Base-by-base conservation (phyloP, 768 basidiomycete genomes). In the Tylopilus vinaceipallidus region DNA sequence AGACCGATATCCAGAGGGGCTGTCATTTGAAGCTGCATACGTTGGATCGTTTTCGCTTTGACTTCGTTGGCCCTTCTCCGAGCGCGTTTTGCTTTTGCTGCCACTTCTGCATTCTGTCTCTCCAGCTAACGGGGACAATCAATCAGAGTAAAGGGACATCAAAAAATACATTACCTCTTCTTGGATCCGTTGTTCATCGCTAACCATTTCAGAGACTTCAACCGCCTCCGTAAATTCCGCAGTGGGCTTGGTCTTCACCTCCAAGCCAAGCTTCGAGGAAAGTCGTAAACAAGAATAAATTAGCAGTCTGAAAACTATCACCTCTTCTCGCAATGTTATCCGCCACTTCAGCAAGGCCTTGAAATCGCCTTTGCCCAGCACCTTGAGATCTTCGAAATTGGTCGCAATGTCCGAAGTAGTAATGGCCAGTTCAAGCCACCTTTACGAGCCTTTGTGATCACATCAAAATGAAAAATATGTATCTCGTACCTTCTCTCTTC, bases 341-440 rank as follows among this genome's bases (percentile, higher is more conserved):
- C 97, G 80, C 95, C 95, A 99, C 72, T 87, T 98, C 50, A 98
- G 75, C 47, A 99, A 72, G 9, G 79, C 63, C 68, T 98, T 98
- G 75, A 99, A 99, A 64, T 99, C 97, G 24, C 95, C 89, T 72
- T 98, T 99, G 29, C 97, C 97, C 29, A 99, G 73, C 4, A 99
- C 97, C 67, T 95, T 98, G 56, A 99, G 76, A 75, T 99, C 97
- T 19, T 85, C 81, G 57, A 86, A 88, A 65, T 90, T 92, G n/a
- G 77, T 75, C 64, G 82, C 81, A 54, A 98, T 74, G 45, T 98
- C 95, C 0, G 75, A 65, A 2, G 88, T 87, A 19, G 92, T 97
- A 49, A 86, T 71, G 42, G 81, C 77, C 42, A 86, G 70, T 43
- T 73, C 74, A 27, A 88, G 68, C 90, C 97, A 95, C 50, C 88